These are phyloP conservation scores for Botrytis medusae DNA, from an alignment of 2,329 filamentous ascomycete genomes.

Conservation along the genomic window DNA sequence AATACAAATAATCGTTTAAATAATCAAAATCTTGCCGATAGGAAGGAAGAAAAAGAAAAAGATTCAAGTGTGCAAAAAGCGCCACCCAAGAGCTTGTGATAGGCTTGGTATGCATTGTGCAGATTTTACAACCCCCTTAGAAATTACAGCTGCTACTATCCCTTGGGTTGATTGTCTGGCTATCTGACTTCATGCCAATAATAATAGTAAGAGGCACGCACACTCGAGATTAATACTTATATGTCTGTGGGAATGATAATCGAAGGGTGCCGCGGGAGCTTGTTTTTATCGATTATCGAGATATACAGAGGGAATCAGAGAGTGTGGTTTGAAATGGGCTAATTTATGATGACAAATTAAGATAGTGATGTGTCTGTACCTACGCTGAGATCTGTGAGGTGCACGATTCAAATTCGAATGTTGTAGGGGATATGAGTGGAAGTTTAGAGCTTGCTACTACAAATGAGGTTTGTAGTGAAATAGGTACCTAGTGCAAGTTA, in stretches of 20 bases:
- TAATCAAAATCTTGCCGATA: neutral
- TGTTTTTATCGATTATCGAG: neutral
- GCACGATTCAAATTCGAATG: rapidly evolving
- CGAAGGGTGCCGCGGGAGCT: neutral
- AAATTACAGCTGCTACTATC: no score
- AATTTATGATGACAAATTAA: neutral
- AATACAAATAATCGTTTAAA: neutral
- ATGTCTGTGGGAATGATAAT: neutral
- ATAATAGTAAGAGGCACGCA: neutral
- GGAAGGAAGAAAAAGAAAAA: neutral
- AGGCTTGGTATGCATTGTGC: no score
- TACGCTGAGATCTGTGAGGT: neutral
- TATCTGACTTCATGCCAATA: no score
- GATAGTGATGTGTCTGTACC: neutral
- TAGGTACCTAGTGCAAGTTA: no score
- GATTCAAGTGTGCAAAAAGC: neutral
- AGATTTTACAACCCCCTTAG: no score
- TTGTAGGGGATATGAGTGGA: neutral
- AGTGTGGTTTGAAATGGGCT: neutral
- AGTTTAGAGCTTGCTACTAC: neutral
- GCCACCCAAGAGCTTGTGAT: neutral
- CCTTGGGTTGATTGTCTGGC: no score
- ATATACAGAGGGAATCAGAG: neutral
- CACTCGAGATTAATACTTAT: neutral
- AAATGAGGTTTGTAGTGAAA: no score